Evolutionary conservation across 2,329 filamentous ascomycete species (phyloP).

Genomic region (Colletotrichum shisoi): DNA sequence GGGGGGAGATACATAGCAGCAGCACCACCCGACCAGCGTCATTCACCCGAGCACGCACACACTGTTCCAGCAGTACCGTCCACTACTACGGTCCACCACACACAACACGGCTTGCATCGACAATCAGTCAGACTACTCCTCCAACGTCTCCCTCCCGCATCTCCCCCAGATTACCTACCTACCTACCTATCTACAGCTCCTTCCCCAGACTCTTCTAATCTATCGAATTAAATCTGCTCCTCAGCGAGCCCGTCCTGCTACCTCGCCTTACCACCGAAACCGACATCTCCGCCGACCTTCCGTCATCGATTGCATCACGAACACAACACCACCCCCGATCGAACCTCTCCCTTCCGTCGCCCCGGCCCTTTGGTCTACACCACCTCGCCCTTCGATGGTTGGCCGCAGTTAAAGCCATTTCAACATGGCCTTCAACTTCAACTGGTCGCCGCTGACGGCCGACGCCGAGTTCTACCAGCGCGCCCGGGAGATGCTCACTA

Average conservation of each 20-base stretch:
- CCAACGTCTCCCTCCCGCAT: conserved; percentile 18
- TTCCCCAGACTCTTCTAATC: conserved; percentile 29
- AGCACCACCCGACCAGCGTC: conserved; percentile 38
- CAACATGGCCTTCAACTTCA: conserved; percentile 99
- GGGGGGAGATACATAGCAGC: conserved; percentile 17
- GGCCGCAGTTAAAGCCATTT: conserved; percentile 53
- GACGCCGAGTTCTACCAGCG: conserved; percentile 90
- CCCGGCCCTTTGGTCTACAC: conserved; percentile 32
- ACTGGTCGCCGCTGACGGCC: conserved; percentile 98
- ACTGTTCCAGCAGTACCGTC: background rate
- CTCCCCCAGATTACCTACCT: conserved; percentile 8
- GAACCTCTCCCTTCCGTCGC: conserved; percentile 9
- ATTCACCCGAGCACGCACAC: conserved; percentile 34
- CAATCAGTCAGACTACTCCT: conserved; percentile 16
- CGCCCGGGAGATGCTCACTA: conserved; percentile 91
- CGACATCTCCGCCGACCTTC: conserved; percentile 7
- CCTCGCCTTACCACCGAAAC: background rate
- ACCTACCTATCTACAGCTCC: background rate
- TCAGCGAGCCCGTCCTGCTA: conserved; percentile 30
- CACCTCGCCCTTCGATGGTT: conserved; percentile 39
- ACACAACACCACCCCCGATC: conserved; percentile 12
- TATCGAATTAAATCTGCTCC: conserved; percentile 20
- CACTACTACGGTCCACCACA: conserved; percentile 5
- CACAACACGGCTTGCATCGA: conserved; percentile 23
- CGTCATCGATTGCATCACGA: conserved; percentile 14